These are phyloP conservation scores for Microbotryum violaceum DNA, from an alignment of 1,284 basidiomycete genomes.

Conservation along the genomic window DNA sequence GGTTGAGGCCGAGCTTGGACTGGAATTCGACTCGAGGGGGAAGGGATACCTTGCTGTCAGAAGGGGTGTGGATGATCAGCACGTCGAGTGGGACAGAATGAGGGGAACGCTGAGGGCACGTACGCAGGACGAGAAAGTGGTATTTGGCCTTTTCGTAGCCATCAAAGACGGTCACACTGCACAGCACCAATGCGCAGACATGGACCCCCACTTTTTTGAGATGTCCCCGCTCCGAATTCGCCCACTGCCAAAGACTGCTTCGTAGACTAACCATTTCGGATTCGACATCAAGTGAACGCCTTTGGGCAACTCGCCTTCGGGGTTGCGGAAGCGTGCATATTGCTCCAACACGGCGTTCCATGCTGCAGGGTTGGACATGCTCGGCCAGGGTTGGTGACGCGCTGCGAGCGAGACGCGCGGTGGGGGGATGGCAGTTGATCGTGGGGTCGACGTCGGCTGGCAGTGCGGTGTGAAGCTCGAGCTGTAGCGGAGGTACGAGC, in stretches of 20 bases:
- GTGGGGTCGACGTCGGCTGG: too few relatives aligned
- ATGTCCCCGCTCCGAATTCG: too few relatives aligned
- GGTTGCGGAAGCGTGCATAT: conserved; percentile 53
- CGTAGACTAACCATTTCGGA: conserved; percentile 37
- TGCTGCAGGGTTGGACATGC: neutral
- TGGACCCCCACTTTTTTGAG: too few relatives aligned
- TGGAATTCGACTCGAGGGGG: conserved; percentile 29
- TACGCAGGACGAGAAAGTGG: conserved; percentile 24
- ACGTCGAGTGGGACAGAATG: conserved; percentile 3
- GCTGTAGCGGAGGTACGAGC: too few relatives aligned
- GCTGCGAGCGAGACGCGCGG: conserved; percentile 13
- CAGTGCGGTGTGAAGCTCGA: too few relatives aligned
- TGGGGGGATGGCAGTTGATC: too few relatives aligned
- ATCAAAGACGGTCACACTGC: conserved; percentile 70
- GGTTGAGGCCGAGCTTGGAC: neutral
- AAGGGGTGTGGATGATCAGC: neutral
- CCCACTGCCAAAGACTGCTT: neutral
- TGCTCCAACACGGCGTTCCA: conserved; percentile 50
- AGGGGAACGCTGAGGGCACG: conserved; percentile 7
- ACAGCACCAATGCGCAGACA: neutral
- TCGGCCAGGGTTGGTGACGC: conserved; percentile 20
- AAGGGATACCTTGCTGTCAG: conserved; percentile 40
- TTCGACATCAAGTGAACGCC: conserved; percentile 59
- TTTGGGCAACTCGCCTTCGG: conserved; percentile 50
- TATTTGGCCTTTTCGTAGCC: conserved; percentile 60